Percentiles rank a stretch among this genome's conserved stretches.
Evolutionary conservation across 345 rosid genomes (phyloP).

Genomic region (Salix arbutifolia): DNA sequence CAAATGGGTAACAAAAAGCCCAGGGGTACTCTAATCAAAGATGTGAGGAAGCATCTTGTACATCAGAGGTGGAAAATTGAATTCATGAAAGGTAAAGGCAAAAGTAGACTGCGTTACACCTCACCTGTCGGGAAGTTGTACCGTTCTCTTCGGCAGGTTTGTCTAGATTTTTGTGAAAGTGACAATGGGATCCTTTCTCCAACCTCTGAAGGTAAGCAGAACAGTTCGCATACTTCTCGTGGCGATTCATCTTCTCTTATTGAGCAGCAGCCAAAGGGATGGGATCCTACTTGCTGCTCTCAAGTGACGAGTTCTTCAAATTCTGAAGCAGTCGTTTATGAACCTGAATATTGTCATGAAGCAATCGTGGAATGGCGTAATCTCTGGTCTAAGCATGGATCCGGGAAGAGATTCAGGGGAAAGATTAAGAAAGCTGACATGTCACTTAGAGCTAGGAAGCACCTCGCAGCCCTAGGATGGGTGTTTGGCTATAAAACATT

Average conservation of each 20-base stretch:
- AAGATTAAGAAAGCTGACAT: conserved; percentile 1
- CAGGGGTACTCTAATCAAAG: not conserved
- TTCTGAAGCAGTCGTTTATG: conserved; percentile 8
- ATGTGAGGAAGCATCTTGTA: conserved; percentile 53
- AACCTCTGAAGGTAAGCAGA: conserved; percentile 14
- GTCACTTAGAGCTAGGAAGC: conserved; percentile 39
- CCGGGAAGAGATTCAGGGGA: not conserved
- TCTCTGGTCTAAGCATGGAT: not conserved
- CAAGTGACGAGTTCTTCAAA: conserved; percentile 11
- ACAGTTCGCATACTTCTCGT: not conserved
- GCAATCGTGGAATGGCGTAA: conserved; percentile 39
- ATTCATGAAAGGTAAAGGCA: conserved; percentile 5
- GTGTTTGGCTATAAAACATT: not conserved
- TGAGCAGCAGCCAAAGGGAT: conserved; percentile 3
- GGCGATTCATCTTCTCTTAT: conserved; percentile 8
- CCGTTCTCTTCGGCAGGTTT: conserved; percentile 52
- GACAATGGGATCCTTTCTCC: not conserved
- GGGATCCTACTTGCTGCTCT: conserved; percentile 2
- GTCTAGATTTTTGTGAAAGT: conserved; percentile 28
- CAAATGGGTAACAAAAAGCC: not conserved
- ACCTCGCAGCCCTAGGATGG: conserved; percentile 55
- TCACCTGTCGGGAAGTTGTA: conserved; percentile 54
- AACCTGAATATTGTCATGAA: conserved; percentile 44
- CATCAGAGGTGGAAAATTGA: conserved; percentile 58
- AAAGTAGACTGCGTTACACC: conserved; percentile 40